phyloP scores from a whole-genome alignment of 805 yeast genomes.

The Saturnispora halmiae region DNA sequence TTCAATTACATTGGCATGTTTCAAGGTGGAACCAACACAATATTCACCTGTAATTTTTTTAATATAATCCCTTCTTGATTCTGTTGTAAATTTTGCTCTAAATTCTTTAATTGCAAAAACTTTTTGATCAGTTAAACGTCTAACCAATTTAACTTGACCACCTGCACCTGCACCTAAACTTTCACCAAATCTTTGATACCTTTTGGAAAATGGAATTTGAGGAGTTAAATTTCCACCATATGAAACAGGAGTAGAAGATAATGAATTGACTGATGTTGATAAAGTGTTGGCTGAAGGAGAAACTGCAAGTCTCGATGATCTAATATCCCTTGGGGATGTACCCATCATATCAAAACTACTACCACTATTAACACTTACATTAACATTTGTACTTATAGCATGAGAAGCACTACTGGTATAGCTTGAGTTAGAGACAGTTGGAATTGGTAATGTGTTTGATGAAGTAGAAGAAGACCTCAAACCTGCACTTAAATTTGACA shows the following conservation, averaged over 20 bases:
- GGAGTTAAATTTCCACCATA: constrained; percentile 34
- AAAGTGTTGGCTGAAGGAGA: constrained; percentile 12
- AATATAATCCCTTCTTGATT: constrained; percentile 75
- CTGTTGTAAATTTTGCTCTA: constrained; percentile 64
- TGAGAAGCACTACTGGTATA: constrained; percentile 11
- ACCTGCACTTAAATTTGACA: constrained; percentile 30
- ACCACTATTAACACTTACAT: constrained; percentile 12
- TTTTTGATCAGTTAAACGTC: constrained; percentile 53
- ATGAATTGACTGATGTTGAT: constrained; percentile 13
- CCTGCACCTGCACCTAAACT: constrained; percentile 94
- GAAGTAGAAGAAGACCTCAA: constrained; percentile 21
- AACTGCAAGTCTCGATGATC: constrained; percentile 8
- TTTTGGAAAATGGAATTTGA: constrained; percentile 55
- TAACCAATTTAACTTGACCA: constrained; percentile 74
- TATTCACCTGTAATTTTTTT: constrained; percentile 91
- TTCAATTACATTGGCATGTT: constrained; percentile 83
- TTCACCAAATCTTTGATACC: constrained; percentile 77
- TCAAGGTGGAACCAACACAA: constrained; percentile 84
- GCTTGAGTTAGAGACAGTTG: constrained; percentile 14
- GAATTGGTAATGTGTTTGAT: constrained; percentile 11
- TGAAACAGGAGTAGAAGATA: constrained; percentile 17
- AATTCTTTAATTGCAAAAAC: constrained; percentile 91
- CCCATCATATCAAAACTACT: constrained; percentile 5
- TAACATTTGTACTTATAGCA: background rate
- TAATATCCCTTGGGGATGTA: constrained; percentile 11